Percentiles rank a stretch among this genome's conserved stretches.
phyloP scores from a whole-genome alignment of 768 basidiomycete species.

The Pleurotus djamor region DNA sequence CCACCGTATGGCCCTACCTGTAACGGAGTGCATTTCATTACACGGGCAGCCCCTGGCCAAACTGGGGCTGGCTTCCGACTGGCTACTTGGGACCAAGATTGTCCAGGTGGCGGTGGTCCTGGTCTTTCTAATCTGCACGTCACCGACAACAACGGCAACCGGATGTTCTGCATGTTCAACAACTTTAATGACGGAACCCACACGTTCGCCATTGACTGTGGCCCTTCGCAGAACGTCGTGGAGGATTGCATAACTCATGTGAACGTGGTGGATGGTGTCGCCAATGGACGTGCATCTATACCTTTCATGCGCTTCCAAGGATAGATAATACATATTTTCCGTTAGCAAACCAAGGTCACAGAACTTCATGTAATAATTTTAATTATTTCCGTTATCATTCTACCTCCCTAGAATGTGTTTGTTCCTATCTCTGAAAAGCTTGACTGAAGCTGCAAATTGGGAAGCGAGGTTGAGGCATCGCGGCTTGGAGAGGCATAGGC shows the following conservation, averaged over 20 bases:
- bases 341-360: not conserved
- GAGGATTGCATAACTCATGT: not conserved
- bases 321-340: not conserved
- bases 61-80: not conserved
- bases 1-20: not conserved
- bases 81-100: slow-evolving; percentile 1
- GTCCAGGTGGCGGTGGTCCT: not conserved
- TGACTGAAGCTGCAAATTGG: too few relatives aligned
- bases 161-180: not conserved
- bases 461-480: too few relatives aligned
- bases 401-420: not conserved
- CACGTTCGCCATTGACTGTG: not conserved
- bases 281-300: not conserved
- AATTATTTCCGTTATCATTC: not conserved
- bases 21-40: not conserved
- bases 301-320: not conserved
- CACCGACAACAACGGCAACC: not conserved
- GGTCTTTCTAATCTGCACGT: not conserved
- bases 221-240: not conserved
- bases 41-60: not conserved
- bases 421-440: too few relatives aligned
- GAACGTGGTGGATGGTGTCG: not conserved
- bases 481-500: too few relatives aligned
- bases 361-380: not conserved
- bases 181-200: not conserved